Evolutionary conservation across 2,329 filamentous ascomycete species (phyloP).

Genomic region (Colletotrichum agaves): DNA sequence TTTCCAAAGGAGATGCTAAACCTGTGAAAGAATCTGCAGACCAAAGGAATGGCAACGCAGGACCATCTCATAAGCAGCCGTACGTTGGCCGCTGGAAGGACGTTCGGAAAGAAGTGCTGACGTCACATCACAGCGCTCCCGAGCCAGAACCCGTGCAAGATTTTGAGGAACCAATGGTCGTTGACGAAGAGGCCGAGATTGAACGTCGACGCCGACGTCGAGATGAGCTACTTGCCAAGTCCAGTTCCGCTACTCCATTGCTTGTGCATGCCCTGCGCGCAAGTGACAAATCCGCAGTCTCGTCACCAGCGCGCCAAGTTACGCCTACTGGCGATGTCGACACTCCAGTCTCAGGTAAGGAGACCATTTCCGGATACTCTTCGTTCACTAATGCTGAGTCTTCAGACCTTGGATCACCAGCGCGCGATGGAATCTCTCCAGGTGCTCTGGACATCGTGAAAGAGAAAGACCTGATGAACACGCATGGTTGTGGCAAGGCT

Average conservation of each 20-base stretch:
- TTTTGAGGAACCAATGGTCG: constrained; percentile 65
- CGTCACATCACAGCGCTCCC: constrained; percentile 30
- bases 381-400: constrained; percentile 40
- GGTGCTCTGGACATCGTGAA: constrained; percentile 71
- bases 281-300: constrained; percentile 65
- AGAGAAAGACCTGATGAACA: constrained; percentile 75
- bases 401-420: constrained; percentile 54
- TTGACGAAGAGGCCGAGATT: constrained; percentile 85
- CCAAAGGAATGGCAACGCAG: constrained; percentile 38
- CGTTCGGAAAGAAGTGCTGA: constrained; percentile 8
- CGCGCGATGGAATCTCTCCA: constrained; percentile 64
- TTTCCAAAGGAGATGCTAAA: constrained; percentile 75
- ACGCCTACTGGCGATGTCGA: constrained; percentile 52
- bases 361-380: neutral
- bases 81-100: neutral
- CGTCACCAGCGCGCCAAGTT: constrained; percentile 62
- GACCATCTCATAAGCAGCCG: constrained; percentile 50
- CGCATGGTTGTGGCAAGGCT: constrained; percentile 55
- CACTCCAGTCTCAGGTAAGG: constrained; percentile 62
- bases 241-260: constrained; percentile 78
- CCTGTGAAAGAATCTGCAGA: constrained; percentile 68
- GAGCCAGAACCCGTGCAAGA: constrained; percentile 53
- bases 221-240: constrained; percentile 87
- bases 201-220: constrained; percentile 86
- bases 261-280: constrained; percentile 79